Evolutionary conservation across 2,329 filamentous ascomycete genomes (phyloP).

Genomic region (Microthyrium microscopicum): DNA sequence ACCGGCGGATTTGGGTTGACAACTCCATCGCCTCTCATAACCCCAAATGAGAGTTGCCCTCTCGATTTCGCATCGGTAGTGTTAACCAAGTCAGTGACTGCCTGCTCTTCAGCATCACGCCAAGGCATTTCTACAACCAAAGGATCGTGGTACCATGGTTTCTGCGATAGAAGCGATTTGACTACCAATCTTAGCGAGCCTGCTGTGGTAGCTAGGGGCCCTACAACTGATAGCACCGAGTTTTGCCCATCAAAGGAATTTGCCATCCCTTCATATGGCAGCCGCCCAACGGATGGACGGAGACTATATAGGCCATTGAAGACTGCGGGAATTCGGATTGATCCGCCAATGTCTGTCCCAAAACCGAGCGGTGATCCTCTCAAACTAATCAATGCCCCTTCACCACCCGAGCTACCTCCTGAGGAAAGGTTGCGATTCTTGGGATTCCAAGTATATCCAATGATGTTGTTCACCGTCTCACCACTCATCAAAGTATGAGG

Average conservation of each 20-base stretch:
- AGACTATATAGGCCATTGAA: slow-evolving; percentile 42
- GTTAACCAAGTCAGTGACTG: slow-evolving; percentile 19
- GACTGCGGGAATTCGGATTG: slow-evolving; percentile 31
- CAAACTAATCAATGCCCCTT: slow-evolving; percentile 38
- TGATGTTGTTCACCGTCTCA: slow-evolving; percentile 45
- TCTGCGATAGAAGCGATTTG: slow-evolving; percentile 36
- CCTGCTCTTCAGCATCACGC: slow-evolving; percentile 27
- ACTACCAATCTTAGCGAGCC: slow-evolving; percentile 38
- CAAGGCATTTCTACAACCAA: slow-evolving; percentile 49
- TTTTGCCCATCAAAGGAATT: slow-evolving; percentile 50
- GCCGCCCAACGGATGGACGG: slow-evolving; percentile 34
- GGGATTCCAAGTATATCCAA: slow-evolving; percentile 40
- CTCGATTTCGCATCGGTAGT: too few relatives aligned
- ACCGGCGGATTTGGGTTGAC: slow-evolving; percentile 21
- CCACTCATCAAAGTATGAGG: slow-evolving; percentile 40
- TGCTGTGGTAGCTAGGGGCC: slow-evolving; percentile 41
- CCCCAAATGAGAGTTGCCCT: slow-evolving; percentile 17
- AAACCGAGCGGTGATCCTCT: slow-evolving; percentile 38
- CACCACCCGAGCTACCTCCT: slow-evolving; percentile 43
- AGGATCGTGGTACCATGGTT: slow-evolving; percentile 52
- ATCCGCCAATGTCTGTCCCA: slow-evolving; percentile 34
- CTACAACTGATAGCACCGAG: slow-evolving; percentile 43
- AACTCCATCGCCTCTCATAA: slow-evolving; percentile 18
- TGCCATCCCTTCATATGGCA: slow-evolving; percentile 30
- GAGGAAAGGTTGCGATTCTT: slow-evolving; percentile 35